Conservation (phyloP, 306 rosid species). For the Chamaecrista fasciculata region DNA sequence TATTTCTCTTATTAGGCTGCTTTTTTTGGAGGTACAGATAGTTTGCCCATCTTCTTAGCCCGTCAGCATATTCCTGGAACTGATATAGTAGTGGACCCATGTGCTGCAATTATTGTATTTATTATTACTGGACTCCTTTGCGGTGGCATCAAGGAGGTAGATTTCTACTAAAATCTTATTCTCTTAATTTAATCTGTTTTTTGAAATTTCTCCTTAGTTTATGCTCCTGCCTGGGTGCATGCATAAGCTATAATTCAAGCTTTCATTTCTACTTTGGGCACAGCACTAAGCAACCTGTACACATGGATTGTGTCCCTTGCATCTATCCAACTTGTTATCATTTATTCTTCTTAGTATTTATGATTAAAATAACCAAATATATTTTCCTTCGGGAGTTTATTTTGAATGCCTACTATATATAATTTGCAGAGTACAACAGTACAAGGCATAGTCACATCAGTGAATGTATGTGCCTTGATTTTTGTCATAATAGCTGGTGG, state of each 20-base stretch:
- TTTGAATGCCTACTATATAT: constrained; percentile 6
- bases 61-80: constrained; percentile 66
- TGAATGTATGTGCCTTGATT: constrained; percentile 74
- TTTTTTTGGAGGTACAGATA: constrained; percentile 70
- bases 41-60: constrained; percentile 63
- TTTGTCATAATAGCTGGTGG: constrained; percentile 78
- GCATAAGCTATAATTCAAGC: not conserved
- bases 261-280: not conserved
- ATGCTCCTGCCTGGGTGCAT: not conserved
- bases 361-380: not conserved
- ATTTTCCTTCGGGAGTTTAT: not conserved
- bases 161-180: not conserved
- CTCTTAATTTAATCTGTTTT: not conserved
- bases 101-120: constrained; percentile 67
- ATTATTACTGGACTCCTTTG: constrained; percentile 75
- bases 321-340: not conserved
- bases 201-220: not conserved
- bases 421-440: constrained; percentile 75
- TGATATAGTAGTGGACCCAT: constrained; percentile 73
- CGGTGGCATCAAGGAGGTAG: constrained; percentile 89
- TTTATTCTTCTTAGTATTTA: not conserved
- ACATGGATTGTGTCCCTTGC: not conserved
- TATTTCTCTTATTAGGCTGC: constrained; percentile 58
- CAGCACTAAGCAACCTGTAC: not conserved
- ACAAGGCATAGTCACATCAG: constrained; percentile 71